Conservation (phyloP, 108 stramenopile species). For the Mediolabrus comicus region DNA sequence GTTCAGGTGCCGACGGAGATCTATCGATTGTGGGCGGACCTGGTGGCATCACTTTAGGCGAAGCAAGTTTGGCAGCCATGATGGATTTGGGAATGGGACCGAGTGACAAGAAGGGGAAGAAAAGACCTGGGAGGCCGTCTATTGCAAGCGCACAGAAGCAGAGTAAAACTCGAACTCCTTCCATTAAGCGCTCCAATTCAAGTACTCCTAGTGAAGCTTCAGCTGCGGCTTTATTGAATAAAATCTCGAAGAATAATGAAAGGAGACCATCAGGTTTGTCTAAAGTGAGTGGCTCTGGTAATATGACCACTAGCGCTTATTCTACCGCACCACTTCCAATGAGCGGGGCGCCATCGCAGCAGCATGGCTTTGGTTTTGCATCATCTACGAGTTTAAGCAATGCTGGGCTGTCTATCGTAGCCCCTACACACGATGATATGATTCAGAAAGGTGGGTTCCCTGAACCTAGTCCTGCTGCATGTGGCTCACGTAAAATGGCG, state of each 20-base stretch:
- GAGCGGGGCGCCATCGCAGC: not conserved
- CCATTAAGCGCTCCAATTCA: constrained; percentile 3
- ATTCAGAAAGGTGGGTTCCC: constrained; percentile 59
- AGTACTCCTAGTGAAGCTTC: not conserved
- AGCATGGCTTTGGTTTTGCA: constrained; percentile 30
- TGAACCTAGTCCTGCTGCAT: constrained; percentile 85
- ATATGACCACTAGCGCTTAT: not conserved
- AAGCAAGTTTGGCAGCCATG: constrained; percentile 14
- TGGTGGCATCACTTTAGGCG: constrained; percentile 1
- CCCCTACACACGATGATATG: constrained; percentile 62
- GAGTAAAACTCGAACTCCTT: constrained; percentile 6
- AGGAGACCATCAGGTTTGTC: not conserved
- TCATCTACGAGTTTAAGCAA: constrained; percentile 23
- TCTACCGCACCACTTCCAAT: not conserved
- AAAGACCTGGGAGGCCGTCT: not conserved
- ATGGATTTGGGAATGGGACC: constrained; percentile 23
- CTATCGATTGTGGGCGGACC: not conserved
- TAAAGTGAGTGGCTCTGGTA: not conserved
- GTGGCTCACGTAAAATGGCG: constrained; percentile 81
- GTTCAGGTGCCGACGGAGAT: not conserved
- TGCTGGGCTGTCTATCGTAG: constrained; percentile 50
- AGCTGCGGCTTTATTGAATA: not conserved
- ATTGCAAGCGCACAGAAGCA: not conserved
- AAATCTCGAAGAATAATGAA: not conserved
- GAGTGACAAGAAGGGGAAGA: constrained; percentile 11